Evolutionary conservation across 768 basidiomycete species (phyloP), one percentile per base, ranked within the genome.

Genomic region (Candolleomyces aberdarensis): DNA sequence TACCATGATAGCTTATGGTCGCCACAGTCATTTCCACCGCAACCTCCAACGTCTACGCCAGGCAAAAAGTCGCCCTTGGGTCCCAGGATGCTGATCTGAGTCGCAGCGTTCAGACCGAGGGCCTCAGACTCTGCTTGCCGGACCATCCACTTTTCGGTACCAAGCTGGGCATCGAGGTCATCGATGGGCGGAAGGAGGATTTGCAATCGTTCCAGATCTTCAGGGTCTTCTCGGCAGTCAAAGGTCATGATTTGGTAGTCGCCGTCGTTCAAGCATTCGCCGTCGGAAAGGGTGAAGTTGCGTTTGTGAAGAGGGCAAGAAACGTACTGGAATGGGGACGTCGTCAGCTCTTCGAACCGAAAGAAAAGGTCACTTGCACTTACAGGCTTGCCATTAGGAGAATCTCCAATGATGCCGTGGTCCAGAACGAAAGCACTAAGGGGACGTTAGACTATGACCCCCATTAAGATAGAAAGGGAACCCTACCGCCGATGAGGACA

Each of bases 341-440:
- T 58, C 14, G 58, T 57, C 57, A 59, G 64, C 53, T 57, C 62
- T 20, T 3, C 26, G 14, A 64, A 63, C 36, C 26, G 26, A 46
- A 40, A 20, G 48, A 13, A 40, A 17, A 56, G 19, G 6, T 17
- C 44, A 32, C 36, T 15, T 44, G 54, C 29, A 70, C 82, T 64
- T 61, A 84, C 84, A 76, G 83, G 74, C 11, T 80, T 75, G 11
- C 85, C 86, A 5, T 80, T 71, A 19, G 78, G 69, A 54, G 85
- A 85, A 65, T 89, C 87, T 0, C 87, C 87, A 9, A 92, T 75
- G 57, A 92, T 81, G 17, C 86, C 86, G 61, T 89, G 84, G 32
- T 85, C 85, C 9, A 91, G 83, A 9, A 90, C 86, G 65, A 89
- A 88, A 0, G 89, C 87, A 3, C 83, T 80, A 2, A 72, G 44